phyloP scores from a whole-genome alignment of 2,329 filamentous ascomycete species.

The Monosporascus sp. region DNA sequence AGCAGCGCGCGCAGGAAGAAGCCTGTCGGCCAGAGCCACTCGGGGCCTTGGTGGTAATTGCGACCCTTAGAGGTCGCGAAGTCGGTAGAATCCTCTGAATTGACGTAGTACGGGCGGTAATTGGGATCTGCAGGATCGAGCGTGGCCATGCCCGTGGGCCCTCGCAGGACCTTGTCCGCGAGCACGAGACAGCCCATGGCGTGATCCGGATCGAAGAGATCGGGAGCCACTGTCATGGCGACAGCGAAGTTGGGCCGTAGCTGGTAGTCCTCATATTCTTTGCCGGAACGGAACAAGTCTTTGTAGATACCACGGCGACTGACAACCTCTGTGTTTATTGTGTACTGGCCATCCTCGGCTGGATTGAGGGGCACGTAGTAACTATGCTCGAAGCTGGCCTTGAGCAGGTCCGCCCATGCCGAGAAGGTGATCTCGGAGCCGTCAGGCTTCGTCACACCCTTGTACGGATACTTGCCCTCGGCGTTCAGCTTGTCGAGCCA shows the following conservation, averaged over 20 bases:
- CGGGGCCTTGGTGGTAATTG: conserved; percentile 97
- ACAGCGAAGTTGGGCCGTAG: conserved; percentile 91
- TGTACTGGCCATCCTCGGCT: conserved; percentile 69
- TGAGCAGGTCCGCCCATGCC: conserved; percentile 76
- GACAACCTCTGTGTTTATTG: conserved; percentile 72
- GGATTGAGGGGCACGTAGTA: conserved; percentile 76
- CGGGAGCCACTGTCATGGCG: conserved; percentile 88
- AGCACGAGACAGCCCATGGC: conserved; percentile 75
- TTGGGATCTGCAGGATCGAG: conserved; percentile 88
- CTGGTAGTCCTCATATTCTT: conserved; percentile 97
- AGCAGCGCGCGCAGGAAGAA: conserved; percentile 91
- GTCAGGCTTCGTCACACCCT: conserved; percentile 63
- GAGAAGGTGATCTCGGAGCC: conserved; percentile 60
- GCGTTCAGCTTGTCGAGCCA: conserved; percentile 70
- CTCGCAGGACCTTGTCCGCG: conserved; percentile 73
- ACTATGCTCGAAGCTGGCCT: conserved; percentile 82
- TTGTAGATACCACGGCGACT: conserved; percentile 98
- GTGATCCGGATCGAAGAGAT: conserved; percentile 74
- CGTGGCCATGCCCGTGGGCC: conserved; percentile 91
- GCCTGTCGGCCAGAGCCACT: conserved; percentile 97
- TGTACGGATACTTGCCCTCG: conserved; percentile 65
- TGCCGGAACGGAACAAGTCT: conserved; percentile 87
- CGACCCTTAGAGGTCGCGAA: conserved; percentile 90
- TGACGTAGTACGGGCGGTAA: conserved; percentile 91
- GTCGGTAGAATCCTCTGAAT: conserved; percentile 86